These are phyloP conservation scores for Smittium mucronatum DNA, from an alignment of 371 early-diverging fungal species.

Conservation along the genomic window DNA sequence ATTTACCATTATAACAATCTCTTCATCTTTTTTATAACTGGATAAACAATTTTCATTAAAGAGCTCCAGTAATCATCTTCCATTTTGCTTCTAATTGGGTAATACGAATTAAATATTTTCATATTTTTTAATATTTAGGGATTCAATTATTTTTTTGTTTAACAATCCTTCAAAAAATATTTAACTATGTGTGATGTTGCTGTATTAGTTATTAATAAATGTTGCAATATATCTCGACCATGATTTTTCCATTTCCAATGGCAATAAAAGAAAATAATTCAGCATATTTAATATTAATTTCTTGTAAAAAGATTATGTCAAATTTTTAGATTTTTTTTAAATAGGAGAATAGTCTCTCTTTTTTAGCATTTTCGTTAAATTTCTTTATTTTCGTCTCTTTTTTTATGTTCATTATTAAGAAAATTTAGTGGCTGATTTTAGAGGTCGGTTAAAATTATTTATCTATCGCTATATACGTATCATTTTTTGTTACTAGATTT, in stretches of 20 bases:
- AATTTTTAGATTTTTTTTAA: not conserved
- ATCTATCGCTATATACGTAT: not conserved
- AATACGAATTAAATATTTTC: not conserved
- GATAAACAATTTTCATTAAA: not conserved
- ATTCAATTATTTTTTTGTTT: not conserved
- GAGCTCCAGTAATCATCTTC: not conserved
- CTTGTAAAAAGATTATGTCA: conserved; percentile 8
- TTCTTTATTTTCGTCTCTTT: not conserved
- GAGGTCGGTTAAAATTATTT: too few species aligned
- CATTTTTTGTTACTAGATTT: not conserved
- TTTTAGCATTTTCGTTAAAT: not conserved
- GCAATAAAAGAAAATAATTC: not conserved
- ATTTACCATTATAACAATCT: not conserved
- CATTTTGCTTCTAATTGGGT: not conserved
- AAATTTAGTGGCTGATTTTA: too few species aligned
- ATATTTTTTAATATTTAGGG: not conserved
- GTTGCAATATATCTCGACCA: not conserved
- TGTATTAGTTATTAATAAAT: not conserved
- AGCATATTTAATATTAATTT: conserved; percentile 4
- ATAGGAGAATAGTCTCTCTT: not conserved
- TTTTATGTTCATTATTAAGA: too few species aligned
- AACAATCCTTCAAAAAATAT: not conserved
- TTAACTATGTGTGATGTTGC: not conserved
- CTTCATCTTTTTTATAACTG: not conserved
- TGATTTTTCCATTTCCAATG: not conserved